phyloP scores from a whole-genome alignment of 805 yeast species.

The Sugiyamaella marilandica region DNA sequence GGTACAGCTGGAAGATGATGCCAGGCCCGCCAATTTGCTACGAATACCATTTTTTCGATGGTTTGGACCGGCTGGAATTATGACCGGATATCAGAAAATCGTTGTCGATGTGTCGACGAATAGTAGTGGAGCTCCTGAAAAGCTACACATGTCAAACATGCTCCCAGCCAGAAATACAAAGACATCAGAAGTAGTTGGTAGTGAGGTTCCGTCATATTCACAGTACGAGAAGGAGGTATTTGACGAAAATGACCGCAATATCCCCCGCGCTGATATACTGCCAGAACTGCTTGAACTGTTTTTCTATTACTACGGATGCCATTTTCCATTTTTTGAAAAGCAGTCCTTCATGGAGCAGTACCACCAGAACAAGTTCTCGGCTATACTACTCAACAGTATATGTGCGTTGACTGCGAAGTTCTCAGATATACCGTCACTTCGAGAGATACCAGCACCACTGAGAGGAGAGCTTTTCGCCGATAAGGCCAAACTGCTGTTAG shows the following conservation, averaged over 20 bases:
- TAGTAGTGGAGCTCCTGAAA: background rate
- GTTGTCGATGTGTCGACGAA: conserved; percentile 3
- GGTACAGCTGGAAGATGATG: background rate
- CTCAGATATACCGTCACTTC: background rate
- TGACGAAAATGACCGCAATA: background rate
- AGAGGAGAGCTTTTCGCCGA: conserved; percentile 10
- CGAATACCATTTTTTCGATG: conserved; percentile 8
- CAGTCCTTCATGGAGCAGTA: background rate
- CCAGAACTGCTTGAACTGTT: background rate
- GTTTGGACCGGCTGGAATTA: conserved; percentile 8
- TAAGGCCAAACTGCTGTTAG: conserved; percentile 7
- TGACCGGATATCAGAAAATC: conserved; percentile 3
- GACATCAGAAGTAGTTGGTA: background rate
- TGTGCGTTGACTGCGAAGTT: conserved; percentile 9
- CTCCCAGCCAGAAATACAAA: background rate
- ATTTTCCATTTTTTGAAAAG: conserved; percentile 4
- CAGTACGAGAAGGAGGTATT: background rate
- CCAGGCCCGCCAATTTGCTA: background rate
- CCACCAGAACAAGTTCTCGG: background rate
- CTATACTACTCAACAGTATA: conserved; percentile 5
- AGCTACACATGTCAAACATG: conserved; percentile 6
- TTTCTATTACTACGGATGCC: conserved; percentile 5
- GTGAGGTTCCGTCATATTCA: background rate
- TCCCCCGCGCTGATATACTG: background rate
- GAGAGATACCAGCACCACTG: background rate